Conservation (phyloP, 208 protist genomes). For the Tritrichomonas foetus region DNA sequence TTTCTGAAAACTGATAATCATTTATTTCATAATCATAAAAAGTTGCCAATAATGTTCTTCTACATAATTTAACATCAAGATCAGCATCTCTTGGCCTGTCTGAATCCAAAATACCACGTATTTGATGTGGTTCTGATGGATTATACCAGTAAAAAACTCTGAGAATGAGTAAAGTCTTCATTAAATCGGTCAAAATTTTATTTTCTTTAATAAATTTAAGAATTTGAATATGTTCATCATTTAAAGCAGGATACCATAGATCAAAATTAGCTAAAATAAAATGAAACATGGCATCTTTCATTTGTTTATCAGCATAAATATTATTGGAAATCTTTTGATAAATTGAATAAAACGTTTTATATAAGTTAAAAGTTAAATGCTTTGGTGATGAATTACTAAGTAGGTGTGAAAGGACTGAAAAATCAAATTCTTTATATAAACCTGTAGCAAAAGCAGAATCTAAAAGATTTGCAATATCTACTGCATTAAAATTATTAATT, state of each 20-base stretch:
- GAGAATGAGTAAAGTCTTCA: neutral
- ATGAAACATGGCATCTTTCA: neutral
- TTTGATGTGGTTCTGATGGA: no score
- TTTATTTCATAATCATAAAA: no score
- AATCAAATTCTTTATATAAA: neutral
- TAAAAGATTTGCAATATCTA: neutral
- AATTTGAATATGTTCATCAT: neutral
- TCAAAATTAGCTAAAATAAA: neutral
- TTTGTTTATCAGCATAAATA: no score
- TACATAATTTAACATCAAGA: neutral
- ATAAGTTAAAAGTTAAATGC: neutral
- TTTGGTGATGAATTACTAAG: neutral
- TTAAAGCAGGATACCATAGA: neutral
- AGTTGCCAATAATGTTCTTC: neutral
- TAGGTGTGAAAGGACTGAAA: neutral
- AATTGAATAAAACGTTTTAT: neutral
- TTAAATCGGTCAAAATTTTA: neutral
- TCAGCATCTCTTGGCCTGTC: neutral
- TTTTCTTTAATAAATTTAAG: neutral
- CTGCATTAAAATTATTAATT: neutral
- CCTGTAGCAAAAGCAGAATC: neutral
- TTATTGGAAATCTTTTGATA: neutral
- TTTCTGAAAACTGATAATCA: no score
- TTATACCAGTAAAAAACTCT: constrained; percentile 3
- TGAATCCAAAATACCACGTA: neutral